Base-by-base conservation (phyloP, 225 moss, liverwort and hornwort genomes). In the Polytrichum commune region DNA sequence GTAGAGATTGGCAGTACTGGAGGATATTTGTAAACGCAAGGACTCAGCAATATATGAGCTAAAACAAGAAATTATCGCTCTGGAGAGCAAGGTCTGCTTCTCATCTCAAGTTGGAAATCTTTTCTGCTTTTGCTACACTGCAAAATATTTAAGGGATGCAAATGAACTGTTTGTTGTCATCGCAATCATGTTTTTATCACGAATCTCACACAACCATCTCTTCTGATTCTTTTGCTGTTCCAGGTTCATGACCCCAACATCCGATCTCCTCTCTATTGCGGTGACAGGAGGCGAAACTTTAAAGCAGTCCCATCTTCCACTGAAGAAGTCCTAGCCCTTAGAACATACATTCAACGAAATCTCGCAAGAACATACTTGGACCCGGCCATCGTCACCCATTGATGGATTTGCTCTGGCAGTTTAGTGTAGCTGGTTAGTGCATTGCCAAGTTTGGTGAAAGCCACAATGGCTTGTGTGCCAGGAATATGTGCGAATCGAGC, bases 221-320 rank as follows among this genome's bases (percentile, higher is more conserved):
- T 27, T 29, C 25, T 35, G 9, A 35, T 46, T 46, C 29, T 67
- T 62, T 24, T 70, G 25, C 69, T 74, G 53, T 24, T 58, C 29
- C 79, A 88, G 87, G 87, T 88, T n/a, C 77, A 88, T 73, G 84
- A 88, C 81, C 84, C 84, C 6, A 79, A 84, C 71, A 81, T 84
- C 65, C 81, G 77, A 62, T 88, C 87, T 68, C 87, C 87, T 74
- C 81, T 84, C 62, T 77, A 75, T 80, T 84, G 77, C 53, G 68
- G 68, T 23, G 70, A 75, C 19, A 73, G 73, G 62, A 76, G 82
- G 67, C 79, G 75, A 27, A 64, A 64, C 38, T 72, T 46, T 35
- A 29, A 70, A 9, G 67, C 77, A 32, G 67, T 73, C 70, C 75
- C 55, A 29, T 74, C 81, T 55, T 62, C 79, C 25, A 33, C 60